Base-by-base conservation (phyloP, 2,329 filamentous ascomycete genomes). In the Trichoderma citrinoviride region DNA sequence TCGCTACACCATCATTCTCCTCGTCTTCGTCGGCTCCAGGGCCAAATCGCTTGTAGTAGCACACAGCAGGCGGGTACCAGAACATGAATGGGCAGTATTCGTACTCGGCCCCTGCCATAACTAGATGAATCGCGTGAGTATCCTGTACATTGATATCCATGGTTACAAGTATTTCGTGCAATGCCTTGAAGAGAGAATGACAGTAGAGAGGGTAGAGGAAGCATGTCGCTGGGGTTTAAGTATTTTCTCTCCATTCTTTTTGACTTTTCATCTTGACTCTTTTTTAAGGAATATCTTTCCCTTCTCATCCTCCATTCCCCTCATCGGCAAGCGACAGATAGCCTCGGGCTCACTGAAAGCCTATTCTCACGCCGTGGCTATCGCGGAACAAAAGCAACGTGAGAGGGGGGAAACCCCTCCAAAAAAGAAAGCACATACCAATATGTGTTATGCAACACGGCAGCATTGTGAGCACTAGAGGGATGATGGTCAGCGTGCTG, bases 31-130 rank as follows among this genome's bases (percentile, higher is more conserved):
- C 57, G 21, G 12, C n/a, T 23, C 27, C 21, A n/a, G 49, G 49
- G 19, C 60, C 60, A 10, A 43, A 62, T 19, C 49, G 60, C 25
- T 62, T 53, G 60, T 54, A 54, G 19, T 62, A 62, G 49, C 60
- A 62, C 40, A 62, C 60, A 25, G 60, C 60, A 33, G 60, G 60
- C 60, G 60, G 60, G 60, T 62, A 62, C 60, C 60, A 62, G 41
- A 62, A 62, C 60, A 62, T 62, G 19, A 62, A 62, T 17, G 60
- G 60, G 27, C 60, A 54, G 60, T 62, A 54, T 19, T 62, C 60
- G 44, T 53, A 54, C 25, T 62, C 60, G 14, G 60, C 40, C 40
- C 47, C 60, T 27, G 40, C 49, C 60, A 62, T 62, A 40, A 33
- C 47, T 62, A 62, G 58, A 27, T 52, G 47, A 33, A 61, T 52